phyloP scores from a whole-genome alignment of 495 filamentous ascomycete species.

The Tuber aestivum region DNA sequence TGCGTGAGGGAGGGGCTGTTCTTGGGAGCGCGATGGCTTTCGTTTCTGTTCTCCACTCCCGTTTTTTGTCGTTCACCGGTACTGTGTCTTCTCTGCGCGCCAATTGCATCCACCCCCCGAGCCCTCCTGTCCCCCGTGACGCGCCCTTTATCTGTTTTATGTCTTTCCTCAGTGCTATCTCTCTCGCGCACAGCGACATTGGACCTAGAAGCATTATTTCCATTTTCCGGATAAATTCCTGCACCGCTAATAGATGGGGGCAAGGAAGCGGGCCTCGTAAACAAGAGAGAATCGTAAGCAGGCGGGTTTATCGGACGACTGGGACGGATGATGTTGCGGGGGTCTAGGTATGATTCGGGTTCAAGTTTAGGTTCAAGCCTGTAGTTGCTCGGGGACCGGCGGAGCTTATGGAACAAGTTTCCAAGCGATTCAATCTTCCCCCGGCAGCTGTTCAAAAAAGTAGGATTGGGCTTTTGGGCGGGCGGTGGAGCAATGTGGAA shows the following conservation, averaged over 20 bases:
- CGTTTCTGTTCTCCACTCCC: not conserved
- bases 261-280: not conserved
- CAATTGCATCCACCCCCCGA: not conserved
- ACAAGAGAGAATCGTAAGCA: not conserved
- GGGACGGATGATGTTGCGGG: not conserved
- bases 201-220: not conserved
- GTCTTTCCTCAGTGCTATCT: not conserved
- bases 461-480: not conserved
- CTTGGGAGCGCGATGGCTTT: not conserved
- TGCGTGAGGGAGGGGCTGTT: not conserved
- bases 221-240: not conserved
- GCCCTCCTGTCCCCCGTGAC: not conserved
- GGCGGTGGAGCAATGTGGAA: no score
- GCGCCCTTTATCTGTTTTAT: not conserved
- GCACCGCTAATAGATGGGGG: not conserved
- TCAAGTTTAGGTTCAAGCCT: not conserved
- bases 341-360: not conserved
- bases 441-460: not conserved
- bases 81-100: not conserved
- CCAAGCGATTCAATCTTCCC: not conserved
- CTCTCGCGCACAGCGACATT: not conserved
- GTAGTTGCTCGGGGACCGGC: not conserved
- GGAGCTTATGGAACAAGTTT: not conserved
- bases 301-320: not conserved
- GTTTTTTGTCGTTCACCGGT: not conserved